Conservation (phyloP, 2,329 filamentous ascomycete species). For the Ramularia endophylla region DNA sequence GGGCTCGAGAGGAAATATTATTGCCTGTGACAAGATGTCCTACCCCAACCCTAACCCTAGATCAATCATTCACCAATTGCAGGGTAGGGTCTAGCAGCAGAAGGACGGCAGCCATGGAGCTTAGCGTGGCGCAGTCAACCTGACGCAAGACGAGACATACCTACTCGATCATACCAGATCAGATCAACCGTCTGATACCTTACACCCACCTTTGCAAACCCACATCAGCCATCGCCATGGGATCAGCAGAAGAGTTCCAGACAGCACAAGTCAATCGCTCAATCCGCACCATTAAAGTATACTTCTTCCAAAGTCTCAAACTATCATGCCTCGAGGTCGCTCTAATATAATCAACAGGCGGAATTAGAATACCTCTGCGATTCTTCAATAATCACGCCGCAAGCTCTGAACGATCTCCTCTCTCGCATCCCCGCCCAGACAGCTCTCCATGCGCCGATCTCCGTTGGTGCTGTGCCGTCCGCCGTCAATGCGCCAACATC, state of each 20-base stretch:
- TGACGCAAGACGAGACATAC: not conserved
- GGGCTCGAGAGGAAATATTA: too few relatives aligned
- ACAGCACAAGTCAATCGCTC: constrained; percentile 71
- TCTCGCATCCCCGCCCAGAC: constrained; percentile 68
- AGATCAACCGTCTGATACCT: not conserved
- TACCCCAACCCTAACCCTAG: too few relatives aligned
- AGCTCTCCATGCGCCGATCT: constrained; percentile 42
- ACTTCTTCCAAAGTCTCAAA: constrained; percentile 46
- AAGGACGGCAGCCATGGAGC: not conserved
- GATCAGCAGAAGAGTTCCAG: constrained; percentile 38
- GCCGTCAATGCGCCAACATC: constrained; percentile 18
- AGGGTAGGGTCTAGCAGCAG: too few relatives aligned
- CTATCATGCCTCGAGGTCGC: too few relatives aligned
- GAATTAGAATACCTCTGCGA: constrained; percentile 89
- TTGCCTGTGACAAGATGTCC: too few relatives aligned
- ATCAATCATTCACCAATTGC: not conserved
- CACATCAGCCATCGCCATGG: constrained; percentile 18
- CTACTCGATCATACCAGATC: not conserved
- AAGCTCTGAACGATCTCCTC: constrained; percentile 69
- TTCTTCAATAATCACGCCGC: constrained; percentile 68
- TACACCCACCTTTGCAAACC: not conserved
- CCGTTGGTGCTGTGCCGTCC: constrained; percentile 33
- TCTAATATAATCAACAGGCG: too few relatives aligned
- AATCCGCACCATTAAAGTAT: constrained; percentile 81
- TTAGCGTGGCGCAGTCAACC: not conserved